Evolutionary conservation across 1,284 basidiomycete genomes (phyloP).

Genomic region (Pseudomicrostroma phylloplanum): DNA sequence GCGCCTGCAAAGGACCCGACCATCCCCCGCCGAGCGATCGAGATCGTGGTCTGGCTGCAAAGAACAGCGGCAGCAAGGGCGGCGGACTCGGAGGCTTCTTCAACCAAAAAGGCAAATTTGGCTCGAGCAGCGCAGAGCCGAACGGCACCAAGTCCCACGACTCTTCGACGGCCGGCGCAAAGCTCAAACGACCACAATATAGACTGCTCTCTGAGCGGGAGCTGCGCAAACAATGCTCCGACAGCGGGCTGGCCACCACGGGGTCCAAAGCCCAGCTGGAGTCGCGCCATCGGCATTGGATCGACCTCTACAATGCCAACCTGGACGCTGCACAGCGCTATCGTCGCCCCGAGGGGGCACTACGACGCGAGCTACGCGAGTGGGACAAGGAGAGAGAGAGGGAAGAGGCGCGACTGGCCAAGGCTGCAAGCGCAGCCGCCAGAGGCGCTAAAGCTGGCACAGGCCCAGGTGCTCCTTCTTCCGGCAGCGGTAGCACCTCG

Average conservation of each 20-base stretch:
- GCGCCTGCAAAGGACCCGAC: slow-evolving; percentile 22
- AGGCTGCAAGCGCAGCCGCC: background rate
- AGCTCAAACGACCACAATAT: slow-evolving; percentile 39
- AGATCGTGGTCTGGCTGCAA: slow-evolving; percentile 22
- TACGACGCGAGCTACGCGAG: slow-evolving; percentile 27
- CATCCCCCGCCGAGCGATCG: slow-evolving; percentile 23
- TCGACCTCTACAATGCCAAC: slow-evolving; percentile 47
- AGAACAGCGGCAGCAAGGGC: background rate
- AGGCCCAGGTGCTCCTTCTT: background rate
- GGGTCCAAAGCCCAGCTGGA: slow-evolving; percentile 31
- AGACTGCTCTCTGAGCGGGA: slow-evolving; percentile 30
- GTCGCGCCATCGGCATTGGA: slow-evolving; percentile 43
- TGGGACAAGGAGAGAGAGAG: slow-evolving; percentile 32
- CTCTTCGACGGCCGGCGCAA: slow-evolving; percentile 16
- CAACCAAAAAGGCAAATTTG: slow-evolving; percentile 11
- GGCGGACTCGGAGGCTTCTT: slow-evolving; percentile 18
- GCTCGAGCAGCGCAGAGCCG: slow-evolving; percentile 2
- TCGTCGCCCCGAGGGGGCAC: slow-evolving; percentile 18
- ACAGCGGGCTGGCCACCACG: slow-evolving; percentile 22
- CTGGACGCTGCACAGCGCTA: slow-evolving; percentile 37
- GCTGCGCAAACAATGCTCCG: slow-evolving; percentile 34
- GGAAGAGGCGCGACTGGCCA: slow-evolving; percentile 5
- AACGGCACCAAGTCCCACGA: slow-evolving; percentile 1
- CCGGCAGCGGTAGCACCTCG: background rate
- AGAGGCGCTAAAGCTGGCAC: background rate